A percentile compares a stretch with the other conserved stretches of the same genome.
These are phyloP conservation scores for Cercospora sesami DNA, from an alignment of 2,329 filamentous ascomycete genomes.

Conservation along the genomic window DNA sequence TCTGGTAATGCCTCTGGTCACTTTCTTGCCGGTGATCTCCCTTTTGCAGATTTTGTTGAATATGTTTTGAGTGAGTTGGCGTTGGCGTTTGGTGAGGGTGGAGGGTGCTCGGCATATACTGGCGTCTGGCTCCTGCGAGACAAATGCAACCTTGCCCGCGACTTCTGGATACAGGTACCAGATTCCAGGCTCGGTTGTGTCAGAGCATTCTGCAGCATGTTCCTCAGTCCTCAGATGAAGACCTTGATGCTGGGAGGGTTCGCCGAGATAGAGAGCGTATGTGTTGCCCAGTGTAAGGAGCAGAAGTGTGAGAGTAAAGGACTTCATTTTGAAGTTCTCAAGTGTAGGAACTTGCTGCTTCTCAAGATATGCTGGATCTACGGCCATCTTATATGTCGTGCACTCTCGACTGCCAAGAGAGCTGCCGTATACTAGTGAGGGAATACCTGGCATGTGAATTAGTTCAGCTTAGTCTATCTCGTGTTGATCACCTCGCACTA, in stretches of 20 bases:
- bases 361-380: background rate
- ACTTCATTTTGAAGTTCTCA: background rate
- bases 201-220: background rate
- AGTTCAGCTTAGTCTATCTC: background rate
- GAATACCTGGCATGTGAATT: background rate
- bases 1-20: background rate
- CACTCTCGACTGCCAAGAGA: background rate
- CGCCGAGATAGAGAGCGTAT: background rate
- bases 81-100: background rate
- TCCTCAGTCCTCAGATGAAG: background rate
- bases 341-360: background rate
- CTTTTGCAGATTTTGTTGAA: background rate
- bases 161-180: background rate
- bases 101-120: background rate
- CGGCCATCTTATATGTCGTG: background rate
- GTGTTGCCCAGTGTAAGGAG: background rate
- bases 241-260: background rate
- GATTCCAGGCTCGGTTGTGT: background rate
- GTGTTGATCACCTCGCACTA: background rate
- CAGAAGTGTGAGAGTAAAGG: background rate
- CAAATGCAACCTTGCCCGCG: background rate
- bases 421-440: background rate
- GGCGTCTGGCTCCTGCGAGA: background rate
- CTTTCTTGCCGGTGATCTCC: background rate
- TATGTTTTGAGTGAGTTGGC: background rate